Base-by-base conservation (phyloP, 768 basidiomycete genomes). In the Cubamyces lactineus region DNA sequence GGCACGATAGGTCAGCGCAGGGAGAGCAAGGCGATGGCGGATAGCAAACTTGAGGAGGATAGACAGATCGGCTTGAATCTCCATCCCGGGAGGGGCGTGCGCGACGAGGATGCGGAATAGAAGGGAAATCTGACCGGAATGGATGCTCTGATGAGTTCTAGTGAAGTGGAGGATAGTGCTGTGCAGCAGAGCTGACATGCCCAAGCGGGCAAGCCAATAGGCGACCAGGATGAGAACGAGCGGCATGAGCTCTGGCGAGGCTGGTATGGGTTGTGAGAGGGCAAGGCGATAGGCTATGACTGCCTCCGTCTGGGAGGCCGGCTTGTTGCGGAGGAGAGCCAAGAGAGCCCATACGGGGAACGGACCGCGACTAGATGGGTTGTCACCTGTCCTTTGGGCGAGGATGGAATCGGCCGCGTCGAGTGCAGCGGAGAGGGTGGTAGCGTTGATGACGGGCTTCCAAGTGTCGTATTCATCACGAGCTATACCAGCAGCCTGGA, bases 341-440 rank as follows among this genome's bases (percentile, higher is more conserved):
- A 89, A 71, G 12, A 82, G 69, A n/a, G 86, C 72, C 86, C 86
- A 89, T 0, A 78, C 64, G 0, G 88, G 87, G 13, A 65, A 65
- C 15, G 42, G n/a, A 17, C 17, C 16, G 9, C 26, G 41, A 47
- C 19, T 46, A 19, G 51, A 21, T 11, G 26, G 45, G 6, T 5
- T 41, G 46, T 5, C 21, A 30, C 8, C 4, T 30, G 4, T 8
- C 4, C 28, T 15, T 34, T 26, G 26, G 3, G 34, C 43, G 19
- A 62, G 50, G 30, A 56, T 19, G 21, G 12, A 17, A 12, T 57
- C 30, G 5, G 53, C 53, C 9, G 28, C 45, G 30, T 60, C 47
- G 23, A 65, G 57, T 5, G 59, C 64, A 13, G n/a, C 1, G 17
- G 55, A 15, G 9, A 66, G 51, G 13, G 43, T 47, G 15, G 48